These are phyloP conservation scores for Sclerotinia sclerotiorum DNA, from an alignment of 2,329 filamentous ascomycete genomes.

Conservation along the genomic window DNA sequence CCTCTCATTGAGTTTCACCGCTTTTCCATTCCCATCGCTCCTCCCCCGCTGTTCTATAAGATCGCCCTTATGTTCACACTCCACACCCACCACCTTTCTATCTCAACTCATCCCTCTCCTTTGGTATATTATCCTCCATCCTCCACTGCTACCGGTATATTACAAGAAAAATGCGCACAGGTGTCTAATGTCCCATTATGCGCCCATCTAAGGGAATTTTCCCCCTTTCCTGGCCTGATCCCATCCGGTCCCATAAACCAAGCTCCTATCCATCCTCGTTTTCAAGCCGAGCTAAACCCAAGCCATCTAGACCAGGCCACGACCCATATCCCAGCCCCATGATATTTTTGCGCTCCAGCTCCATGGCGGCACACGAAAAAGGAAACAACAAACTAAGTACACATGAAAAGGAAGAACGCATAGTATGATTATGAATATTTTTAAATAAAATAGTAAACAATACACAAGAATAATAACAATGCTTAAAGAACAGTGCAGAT, in stretches of 20 bases:
- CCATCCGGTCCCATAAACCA: slow-evolving; percentile 16
- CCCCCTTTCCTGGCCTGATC: neutral
- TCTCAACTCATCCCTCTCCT: neutral
- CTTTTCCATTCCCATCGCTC: neutral
- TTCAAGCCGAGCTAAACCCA: slow-evolving; percentile 15
- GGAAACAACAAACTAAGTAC: slow-evolving; percentile 11
- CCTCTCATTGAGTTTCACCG: neutral
- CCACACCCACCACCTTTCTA: neutral
- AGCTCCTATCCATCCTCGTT: slow-evolving; percentile 14
- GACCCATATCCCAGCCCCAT: neutral
- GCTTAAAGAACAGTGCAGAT: slow-evolving; percentile 12
- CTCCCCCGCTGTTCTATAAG: neutral
- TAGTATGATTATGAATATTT: slow-evolving; percentile 12
- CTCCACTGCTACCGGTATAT: slow-evolving; percentile 13
- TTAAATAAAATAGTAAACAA: slow-evolving; percentile 9
- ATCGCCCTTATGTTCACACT: neutral
- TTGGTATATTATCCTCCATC: slow-evolving; percentile 11
- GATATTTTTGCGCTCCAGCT: slow-evolving; percentile 24
- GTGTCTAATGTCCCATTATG: slow-evolving; percentile 14
- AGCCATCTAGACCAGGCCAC: slow-evolving; percentile 14
- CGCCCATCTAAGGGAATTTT: slow-evolving; percentile 12
- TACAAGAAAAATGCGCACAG: slow-evolving; percentile 14
- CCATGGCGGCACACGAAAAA: slow-evolving; percentile 12
- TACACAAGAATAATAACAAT: slow-evolving; percentile 24
- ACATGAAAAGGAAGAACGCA: neutral